phyloP scores from a whole-genome alignment of 2,329 filamentous ascomycete species.

The Neophaeococcomyces aloes region DNA sequence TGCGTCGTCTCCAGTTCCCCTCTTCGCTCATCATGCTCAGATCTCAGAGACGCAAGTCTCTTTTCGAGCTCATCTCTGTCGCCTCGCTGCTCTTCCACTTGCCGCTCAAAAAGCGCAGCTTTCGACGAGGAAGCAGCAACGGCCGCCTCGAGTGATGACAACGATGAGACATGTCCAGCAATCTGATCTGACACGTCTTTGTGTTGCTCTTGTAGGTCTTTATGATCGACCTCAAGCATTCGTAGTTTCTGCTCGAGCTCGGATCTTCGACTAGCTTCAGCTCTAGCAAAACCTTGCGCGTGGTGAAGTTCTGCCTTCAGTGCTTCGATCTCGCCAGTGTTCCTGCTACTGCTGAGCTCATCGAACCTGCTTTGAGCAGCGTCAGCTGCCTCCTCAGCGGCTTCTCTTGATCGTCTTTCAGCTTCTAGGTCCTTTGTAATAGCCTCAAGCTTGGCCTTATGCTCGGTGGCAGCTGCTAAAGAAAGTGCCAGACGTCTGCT shows the following conservation, averaged over 20 bases:
- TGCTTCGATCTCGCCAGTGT: conserved; percentile 72
- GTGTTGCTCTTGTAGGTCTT: conserved; percentile 60
- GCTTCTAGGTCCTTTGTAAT: conserved; percentile 62
- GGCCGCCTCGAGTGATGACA: conserved; percentile 66
- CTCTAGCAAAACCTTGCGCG: conserved; percentile 63
- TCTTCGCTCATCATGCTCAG: conserved; percentile 71
- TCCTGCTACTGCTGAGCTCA: conserved; percentile 75
- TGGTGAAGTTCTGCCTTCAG: conserved; percentile 77
- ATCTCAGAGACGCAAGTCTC: conserved; percentile 64
- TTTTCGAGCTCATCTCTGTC: conserved; percentile 64
- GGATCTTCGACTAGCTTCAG: conserved; percentile 65
- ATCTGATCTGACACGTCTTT: conserved; percentile 56
- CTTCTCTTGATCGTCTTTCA: conserved; percentile 67
- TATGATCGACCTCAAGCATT: conserved; percentile 75
- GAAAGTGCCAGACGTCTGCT: conserved; percentile 73
- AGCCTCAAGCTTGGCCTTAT: conserved; percentile 65
- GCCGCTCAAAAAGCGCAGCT: conserved; percentile 63
- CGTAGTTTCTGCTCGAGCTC: conserved; percentile 67
- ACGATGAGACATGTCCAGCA: conserved; percentile 58
- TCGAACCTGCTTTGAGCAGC: conserved; percentile 72
- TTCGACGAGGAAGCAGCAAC: conserved; percentile 71
- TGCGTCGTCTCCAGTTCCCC: conserved; percentile 65
- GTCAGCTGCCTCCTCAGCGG: conserved; percentile 79
- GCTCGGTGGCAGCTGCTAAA: conserved; percentile 65
- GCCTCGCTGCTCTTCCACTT: conserved; percentile 72